Evolutionary conservation across 1,284 basidiomycete genomes (phyloP), one percentile per base, ranked within the genome.

Genomic region (Earliella scabrosa): DNA sequence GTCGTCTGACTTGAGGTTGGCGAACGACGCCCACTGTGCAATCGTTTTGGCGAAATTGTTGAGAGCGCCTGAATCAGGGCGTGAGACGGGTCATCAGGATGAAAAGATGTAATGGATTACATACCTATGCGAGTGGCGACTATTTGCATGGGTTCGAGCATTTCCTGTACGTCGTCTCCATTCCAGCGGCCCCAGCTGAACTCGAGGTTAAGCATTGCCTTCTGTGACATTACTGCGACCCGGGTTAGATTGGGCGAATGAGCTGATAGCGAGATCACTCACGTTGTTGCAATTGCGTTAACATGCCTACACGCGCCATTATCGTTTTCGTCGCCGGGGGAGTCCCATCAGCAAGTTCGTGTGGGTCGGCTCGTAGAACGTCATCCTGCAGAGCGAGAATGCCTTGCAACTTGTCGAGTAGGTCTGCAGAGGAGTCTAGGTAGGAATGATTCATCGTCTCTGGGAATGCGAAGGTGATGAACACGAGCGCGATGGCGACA

Each of bases 381-480:
- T 74, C 69, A 45, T 77, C 75, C 55, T 76, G 75, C 26, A 82
- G 58, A 11, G 67, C 67, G 4, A 82, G 52, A 4, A 80, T 56
- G 10, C 50, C 56, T 45, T 75, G 70, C 13, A 79, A 58, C 18
- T 72, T 63, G 10, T 67, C 68, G 0, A 80, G 61, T 13, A 79
- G 66, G 4, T 52, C 68, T 50, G 53, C 70, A 58, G 59, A 75
- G 61, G 64, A 74, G 63, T 63, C 59, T 23, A 75, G 66, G 58
- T 75, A 77, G 1, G 70, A 71, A 60, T 87, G 85, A 55, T 85
- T 87, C 54, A 92, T 72, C 8, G 86, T 85, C 70, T 90, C 82
- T 1, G 92, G 92, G 67, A 93, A 93, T 56, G 93, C 75, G 32
- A 92, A 66, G 16, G 87, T 60, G 24, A 85, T 79, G 20, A 79